phyloP scores from a whole-genome alignment of 2,329 filamentous ascomycete species.

The Alternaria brassicae region DNA sequence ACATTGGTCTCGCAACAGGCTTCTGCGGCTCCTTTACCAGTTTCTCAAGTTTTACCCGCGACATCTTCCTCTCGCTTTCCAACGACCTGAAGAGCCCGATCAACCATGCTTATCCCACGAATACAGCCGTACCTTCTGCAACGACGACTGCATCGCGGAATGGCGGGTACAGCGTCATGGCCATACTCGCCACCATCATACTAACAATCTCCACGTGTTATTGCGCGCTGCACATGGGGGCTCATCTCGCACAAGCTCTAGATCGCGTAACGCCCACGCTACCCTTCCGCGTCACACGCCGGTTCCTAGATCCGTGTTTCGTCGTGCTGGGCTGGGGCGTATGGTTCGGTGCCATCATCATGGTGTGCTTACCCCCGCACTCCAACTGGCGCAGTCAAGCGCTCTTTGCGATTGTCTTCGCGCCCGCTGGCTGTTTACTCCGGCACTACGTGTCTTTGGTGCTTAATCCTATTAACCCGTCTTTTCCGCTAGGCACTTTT shows the following conservation, averaged over 20 bases:
- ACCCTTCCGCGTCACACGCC: conserved; percentile 63
- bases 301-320: conserved; percentile 67
- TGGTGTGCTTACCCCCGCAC: conserved; percentile 73
- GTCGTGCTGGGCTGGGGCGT: conserved; percentile 72
- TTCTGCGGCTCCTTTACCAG: conserved; percentile 91
- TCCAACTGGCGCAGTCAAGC: conserved; percentile 77
- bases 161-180: conserved; percentile 83
- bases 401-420: conserved; percentile 80
- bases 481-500: conserved; percentile 89
- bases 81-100: conserved; percentile 71
- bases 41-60: conserved; percentile 85
- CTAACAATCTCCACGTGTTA: conserved; percentile 74
- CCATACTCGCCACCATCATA: conserved; percentile 76
- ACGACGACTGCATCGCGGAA: conserved; percentile 59
- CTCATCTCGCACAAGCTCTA: conserved; percentile 73
- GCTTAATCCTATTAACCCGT: conserved; percentile 71
- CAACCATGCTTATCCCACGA: conserved; percentile 42
- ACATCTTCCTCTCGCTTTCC: conserved; percentile 78
- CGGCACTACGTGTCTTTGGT: conserved; percentile 75
- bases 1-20: conserved; percentile 83
- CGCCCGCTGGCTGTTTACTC: conserved; percentile 77
- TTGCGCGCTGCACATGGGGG: conserved; percentile 72
- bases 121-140: conserved; percentile 38
- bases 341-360: conserved; percentile 79
- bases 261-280: conserved; percentile 67